phyloP scores from a whole-genome alignment of 176 grass and related monocot genomes.

The Cenchrus americanus region DNA sequence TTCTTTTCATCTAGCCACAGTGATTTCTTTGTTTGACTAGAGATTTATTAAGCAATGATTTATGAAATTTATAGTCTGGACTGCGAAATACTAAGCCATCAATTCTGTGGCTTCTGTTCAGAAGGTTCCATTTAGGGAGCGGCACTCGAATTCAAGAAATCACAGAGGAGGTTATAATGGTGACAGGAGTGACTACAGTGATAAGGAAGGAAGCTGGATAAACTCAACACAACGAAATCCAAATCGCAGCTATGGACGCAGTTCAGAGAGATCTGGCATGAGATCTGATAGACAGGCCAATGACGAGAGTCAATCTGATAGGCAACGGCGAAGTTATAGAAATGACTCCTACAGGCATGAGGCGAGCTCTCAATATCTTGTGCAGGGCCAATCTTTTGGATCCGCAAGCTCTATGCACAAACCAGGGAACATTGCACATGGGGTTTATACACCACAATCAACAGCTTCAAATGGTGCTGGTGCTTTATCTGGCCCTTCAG shows the following conservation, averaged over 20 bases:
- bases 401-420: slow-evolving; percentile 51
- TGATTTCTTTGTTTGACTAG: slow-evolving; percentile 7
- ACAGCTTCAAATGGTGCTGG: slow-evolving; percentile 53
- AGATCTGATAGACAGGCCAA: slow-evolving; percentile 50
- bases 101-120: slow-evolving; percentile 46
- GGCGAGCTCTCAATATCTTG: slow-evolving; percentile 47
- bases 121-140: slow-evolving; percentile 69
- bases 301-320: slow-evolving; percentile 61
- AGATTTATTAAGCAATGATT: slow-evolving; percentile 17
- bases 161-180: slow-evolving; percentile 69
- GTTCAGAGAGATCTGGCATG: slow-evolving; percentile 59
- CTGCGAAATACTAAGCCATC: slow-evolving; percentile 36
- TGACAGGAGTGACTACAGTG: slow-evolving; percentile 57
- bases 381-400: slow-evolving; percentile 47
- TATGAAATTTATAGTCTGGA: slow-evolving; percentile 40
- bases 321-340: slow-evolving; percentile 66
- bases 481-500: slow-evolving; percentile 33
- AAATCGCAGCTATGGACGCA: slow-evolving; percentile 56
- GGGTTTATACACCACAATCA: slow-evolving; percentile 57
- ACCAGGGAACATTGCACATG: slow-evolving; percentile 49
- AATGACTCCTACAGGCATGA: slow-evolving; percentile 74
- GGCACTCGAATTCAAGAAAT: slow-evolving; percentile 71
- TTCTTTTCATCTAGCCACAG: slow-evolving; percentile 13
- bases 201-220: slow-evolving; percentile 80
- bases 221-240: slow-evolving; percentile 62